A percentile compares a stretch with the other conserved stretches of the same genome.
These are phyloP conservation scores for Monosporascus sp. DNA, from an alignment of 2,329 filamentous ascomycete genomes.

Conservation along the genomic window DNA sequence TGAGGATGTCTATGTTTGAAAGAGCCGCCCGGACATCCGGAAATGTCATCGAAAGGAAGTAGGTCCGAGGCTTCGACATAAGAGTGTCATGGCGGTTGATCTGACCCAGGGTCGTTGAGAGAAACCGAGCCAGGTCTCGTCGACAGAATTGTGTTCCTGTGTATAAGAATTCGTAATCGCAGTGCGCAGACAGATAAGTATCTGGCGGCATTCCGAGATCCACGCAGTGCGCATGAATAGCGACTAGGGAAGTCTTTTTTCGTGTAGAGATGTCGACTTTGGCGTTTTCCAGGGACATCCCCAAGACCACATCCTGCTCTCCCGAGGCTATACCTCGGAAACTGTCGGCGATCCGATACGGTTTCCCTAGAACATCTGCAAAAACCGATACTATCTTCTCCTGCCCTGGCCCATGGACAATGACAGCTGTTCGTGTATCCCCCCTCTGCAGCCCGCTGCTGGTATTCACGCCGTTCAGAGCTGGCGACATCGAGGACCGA, in stretches of 20 bases:
- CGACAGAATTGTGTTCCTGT: slow-evolving; percentile 66
- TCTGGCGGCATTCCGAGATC: slow-evolving; percentile 67
- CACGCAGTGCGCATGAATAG: slow-evolving; percentile 74
- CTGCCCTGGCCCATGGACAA: slow-evolving; percentile 67
- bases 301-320: slow-evolving; percentile 62
- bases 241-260: slow-evolving; percentile 53
- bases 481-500: slow-evolving; percentile 12
- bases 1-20: slow-evolving; percentile 80
- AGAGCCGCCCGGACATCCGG: slow-evolving; percentile 78
- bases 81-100: slow-evolving; percentile 72
- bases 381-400: slow-evolving; percentile 70
- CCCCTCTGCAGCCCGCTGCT: slow-evolving; percentile 44
- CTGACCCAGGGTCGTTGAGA: slow-evolving; percentile 75
- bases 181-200: slow-evolving; percentile 56
- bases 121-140: slow-evolving; percentile 71
- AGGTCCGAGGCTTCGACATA: slow-evolving; percentile 72
- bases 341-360: slow-evolving; percentile 53
- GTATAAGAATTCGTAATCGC: slow-evolving; percentile 86
- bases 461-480: slow-evolving; percentile 33
- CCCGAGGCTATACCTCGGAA: slow-evolving; percentile 49
- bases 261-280: slow-evolving; percentile 53
- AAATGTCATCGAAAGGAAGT: slow-evolving; percentile 84
- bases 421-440: slow-evolving; percentile 55
- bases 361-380: slow-evolving; percentile 74
- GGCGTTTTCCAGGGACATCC: slow-evolving; percentile 54